Conservation (phyloP, 1,284 basidiomycete species). For the Meripilus lineatus region DNA sequence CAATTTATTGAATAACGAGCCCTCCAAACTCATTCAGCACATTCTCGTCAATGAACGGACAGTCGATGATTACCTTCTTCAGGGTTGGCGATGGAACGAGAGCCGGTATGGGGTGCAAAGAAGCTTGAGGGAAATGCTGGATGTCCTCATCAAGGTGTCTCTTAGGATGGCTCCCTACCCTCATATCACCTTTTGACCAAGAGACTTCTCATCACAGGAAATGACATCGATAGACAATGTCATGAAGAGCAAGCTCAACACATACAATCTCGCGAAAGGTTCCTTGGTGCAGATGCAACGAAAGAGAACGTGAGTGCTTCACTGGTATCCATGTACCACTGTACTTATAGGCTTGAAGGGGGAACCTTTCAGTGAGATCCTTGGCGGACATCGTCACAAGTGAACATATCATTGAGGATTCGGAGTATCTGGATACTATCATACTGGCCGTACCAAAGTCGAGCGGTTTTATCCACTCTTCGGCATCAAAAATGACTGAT, state of each 20-base stretch:
- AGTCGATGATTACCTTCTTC: slow-evolving; percentile 78
- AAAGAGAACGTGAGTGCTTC: slow-evolving; percentile 75
- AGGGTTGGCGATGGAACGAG: slow-evolving; percentile 85
- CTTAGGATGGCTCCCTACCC: background rate
- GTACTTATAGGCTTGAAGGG: slow-evolving; percentile 43
- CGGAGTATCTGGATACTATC: slow-evolving; percentile 92
- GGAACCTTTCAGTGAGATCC: slow-evolving; percentile 89
- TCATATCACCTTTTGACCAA: slow-evolving; percentile 6
- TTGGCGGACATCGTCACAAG: slow-evolving; percentile 83
- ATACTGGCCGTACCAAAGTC: slow-evolving; percentile 95
- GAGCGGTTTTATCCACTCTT: slow-evolving; percentile 14
- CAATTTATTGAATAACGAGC: slow-evolving; percentile 87
- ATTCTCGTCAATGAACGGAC: slow-evolving; percentile 78
- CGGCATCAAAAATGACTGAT: background rate
- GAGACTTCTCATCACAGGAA: slow-evolving; percentile 52
- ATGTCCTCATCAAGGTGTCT: slow-evolving; percentile 73
- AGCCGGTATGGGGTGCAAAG: slow-evolving; percentile 82
- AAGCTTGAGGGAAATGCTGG: slow-evolving; percentile 77
- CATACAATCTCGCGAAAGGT: slow-evolving; percentile 94
- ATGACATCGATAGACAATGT: slow-evolving; percentile 86
- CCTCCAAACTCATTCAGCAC: slow-evolving; percentile 79
- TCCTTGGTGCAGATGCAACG: slow-evolving; percentile 91
- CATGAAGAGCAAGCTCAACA: slow-evolving; percentile 86
- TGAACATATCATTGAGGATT: slow-evolving; percentile 80
- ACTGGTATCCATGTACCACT: background rate